Evolutionary conservation across 1,284 basidiomycete genomes (phyloP), one percentile per base, ranked within the genome.

Genomic region (Peniophora sp.): DNA sequence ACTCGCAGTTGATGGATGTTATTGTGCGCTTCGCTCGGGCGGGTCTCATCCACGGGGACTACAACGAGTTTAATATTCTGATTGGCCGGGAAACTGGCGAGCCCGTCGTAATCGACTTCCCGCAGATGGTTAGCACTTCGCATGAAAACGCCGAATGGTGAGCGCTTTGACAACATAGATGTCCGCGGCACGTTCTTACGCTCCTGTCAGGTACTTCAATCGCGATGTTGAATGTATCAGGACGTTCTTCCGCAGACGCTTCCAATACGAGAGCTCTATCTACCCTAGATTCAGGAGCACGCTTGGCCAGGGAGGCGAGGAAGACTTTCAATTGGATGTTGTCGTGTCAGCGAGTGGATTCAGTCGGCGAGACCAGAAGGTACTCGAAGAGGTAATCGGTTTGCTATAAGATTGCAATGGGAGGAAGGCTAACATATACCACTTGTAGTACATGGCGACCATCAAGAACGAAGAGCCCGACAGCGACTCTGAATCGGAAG

Each of bases 51-150:
- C 96, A 99, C 63, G 96, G 97, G 48, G 96, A 99, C 68, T 99
- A 92, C 71, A 99, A 99, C 69, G 97, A 99, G 65, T 99, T 99
- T 74, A 99, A 99, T 68, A 93, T 99, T 60, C 82, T 99, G 54
- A 92, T 99, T 56, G 79, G 81, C 45, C 81, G 85, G 48, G 84
- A 85, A 50, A 78, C 76, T 39, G 89, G 91, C 8, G 85, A 93
- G 59, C 91, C 96, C 3, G 73, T 98, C 50, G 83, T 99, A 34
- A 99, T 99, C 59, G 97, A 99, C 71, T 99, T 99, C 65, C 96
- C 96, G 2, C 96, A 99, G 72, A 98, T 99, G 96, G 92, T 99
- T 67, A 94, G 90, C 74, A 96, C 92, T 35, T 89, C 94, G 47
- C 96, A 99, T 63, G 82, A 85, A 61, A 97, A 99, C 66, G 97